These are phyloP conservation scores for Gelatoporia subvermispora DNA, from an alignment of 768 basidiomycete genomes.

Conservation along the genomic window DNA sequence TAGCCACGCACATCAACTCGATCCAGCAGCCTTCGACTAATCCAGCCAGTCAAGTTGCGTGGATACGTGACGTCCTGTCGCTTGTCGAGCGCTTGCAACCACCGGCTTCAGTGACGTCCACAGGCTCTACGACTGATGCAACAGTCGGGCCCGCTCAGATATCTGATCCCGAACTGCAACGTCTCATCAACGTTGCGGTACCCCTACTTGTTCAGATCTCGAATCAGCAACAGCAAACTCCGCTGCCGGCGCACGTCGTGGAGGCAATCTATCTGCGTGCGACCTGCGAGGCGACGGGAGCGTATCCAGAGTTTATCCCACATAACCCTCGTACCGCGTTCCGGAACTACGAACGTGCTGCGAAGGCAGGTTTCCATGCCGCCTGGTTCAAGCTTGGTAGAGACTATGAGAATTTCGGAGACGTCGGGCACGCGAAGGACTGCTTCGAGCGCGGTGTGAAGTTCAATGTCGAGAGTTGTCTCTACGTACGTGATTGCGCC, in stretches of 20 bases:
- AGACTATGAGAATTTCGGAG: conserved; percentile 88
- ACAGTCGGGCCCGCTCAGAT: conserved; percentile 48
- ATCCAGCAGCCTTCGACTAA: conserved; percentile 54
- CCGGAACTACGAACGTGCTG: conserved; percentile 83
- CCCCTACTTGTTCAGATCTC: conserved; percentile 59
- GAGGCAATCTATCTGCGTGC: conserved; percentile 78
- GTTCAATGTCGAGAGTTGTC: conserved; percentile 69
- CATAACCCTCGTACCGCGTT: conserved; percentile 79
- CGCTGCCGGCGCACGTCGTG: conserved; percentile 42
- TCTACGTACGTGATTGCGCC: conserved; percentile 48
- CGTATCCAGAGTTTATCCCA: conserved; percentile 57
- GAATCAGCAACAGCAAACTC: conserved; percentile 25
- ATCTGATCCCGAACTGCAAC: conserved; percentile 52
- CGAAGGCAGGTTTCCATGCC: conserved; percentile 66
- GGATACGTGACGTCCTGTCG: conserved; percentile 80
- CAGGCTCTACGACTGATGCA: conserved; percentile 29
- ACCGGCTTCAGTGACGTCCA: conserved; percentile 21
- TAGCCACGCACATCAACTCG: conserved; percentile 45
- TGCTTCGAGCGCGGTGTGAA: conserved; percentile 85
- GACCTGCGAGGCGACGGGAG: conserved; percentile 66
- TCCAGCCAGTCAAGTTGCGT: conserved; percentile 60
- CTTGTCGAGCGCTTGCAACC: conserved; percentile 61
- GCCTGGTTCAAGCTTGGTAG: conserved; percentile 91
- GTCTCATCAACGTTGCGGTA: conserved; percentile 61
- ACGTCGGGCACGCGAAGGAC: conserved; percentile 66